phyloP scores from a whole-genome alignment of 352 stramenopile species.

The Phytophthora europaea region DNA sequence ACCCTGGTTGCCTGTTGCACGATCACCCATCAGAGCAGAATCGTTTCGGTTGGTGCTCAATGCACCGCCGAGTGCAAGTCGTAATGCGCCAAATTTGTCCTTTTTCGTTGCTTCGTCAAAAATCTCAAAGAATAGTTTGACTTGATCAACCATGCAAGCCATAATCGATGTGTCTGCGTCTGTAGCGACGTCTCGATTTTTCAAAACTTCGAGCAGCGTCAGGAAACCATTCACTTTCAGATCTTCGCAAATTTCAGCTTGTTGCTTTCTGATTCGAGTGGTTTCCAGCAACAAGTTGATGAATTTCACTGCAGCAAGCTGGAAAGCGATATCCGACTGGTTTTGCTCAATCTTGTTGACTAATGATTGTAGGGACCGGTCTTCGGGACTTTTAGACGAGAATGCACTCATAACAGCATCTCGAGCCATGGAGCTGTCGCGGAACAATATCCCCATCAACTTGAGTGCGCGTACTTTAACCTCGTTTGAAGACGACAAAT shows the following conservation, averaged over 20 bases:
- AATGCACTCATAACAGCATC: slow-evolving; percentile 44
- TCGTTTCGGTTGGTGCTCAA: slow-evolving; percentile 11
- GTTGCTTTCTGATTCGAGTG: slow-evolving; percentile 37
- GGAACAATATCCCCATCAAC: slow-evolving; percentile 41
- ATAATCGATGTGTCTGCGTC: neutral
- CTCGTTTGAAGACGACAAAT: slow-evolving; percentile 24
- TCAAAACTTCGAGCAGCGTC: slow-evolving; percentile 39
- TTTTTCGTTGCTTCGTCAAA: slow-evolving; percentile 24
- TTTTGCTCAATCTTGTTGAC: slow-evolving; percentile 38
- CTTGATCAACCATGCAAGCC: slow-evolving; percentile 18
- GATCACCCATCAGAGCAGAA: neutral
- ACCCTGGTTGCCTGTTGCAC: slow-evolving; percentile 27
- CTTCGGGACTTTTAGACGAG: slow-evolving; percentile 12
- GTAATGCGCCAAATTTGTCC: slow-evolving; percentile 26
- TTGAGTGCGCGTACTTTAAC: slow-evolving; percentile 40
- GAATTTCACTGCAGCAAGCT: slow-evolving; percentile 54
- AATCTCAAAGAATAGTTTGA: slow-evolving; percentile 21
- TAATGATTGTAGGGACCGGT: slow-evolving; percentile 41
- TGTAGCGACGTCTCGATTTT: neutral
- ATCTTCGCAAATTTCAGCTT: slow-evolving; percentile 54
- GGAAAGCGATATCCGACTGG: slow-evolving; percentile 37
- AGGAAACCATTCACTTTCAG: slow-evolving; percentile 48
- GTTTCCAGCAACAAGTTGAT: slow-evolving; percentile 54
- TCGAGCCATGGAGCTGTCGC: slow-evolving; percentile 38
- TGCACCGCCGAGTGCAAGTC: slow-evolving; percentile 28